Conservation (phyloP, 139 green algal genomes). For the Tetraselmis striata region DNA sequence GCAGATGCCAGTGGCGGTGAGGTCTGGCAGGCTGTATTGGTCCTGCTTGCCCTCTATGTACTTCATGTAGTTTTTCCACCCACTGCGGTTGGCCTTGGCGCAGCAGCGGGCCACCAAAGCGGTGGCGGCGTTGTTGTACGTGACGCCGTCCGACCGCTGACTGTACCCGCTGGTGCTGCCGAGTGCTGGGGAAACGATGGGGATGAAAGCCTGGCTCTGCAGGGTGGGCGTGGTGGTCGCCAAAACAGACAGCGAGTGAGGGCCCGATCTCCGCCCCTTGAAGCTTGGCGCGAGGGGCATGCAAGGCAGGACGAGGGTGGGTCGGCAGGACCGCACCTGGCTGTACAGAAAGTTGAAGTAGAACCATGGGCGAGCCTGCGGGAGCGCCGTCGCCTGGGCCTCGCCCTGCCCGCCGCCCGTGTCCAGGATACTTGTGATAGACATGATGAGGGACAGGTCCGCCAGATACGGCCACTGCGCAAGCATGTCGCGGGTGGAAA, state of each 20-base stretch:
- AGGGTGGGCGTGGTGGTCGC: no score
- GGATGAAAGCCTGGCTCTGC: neutral
- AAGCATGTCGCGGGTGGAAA: neutral
- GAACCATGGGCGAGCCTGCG: neutral
- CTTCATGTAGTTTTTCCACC: slow-evolving; percentile 1
- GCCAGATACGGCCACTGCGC: neutral
- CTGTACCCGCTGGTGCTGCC: neutral
- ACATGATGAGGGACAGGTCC: neutral
- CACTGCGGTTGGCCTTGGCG: neutral
- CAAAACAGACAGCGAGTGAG: no score
- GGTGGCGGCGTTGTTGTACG: neutral
- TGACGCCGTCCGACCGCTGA: neutral
- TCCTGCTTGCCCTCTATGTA: neutral
- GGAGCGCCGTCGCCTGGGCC: neutral
- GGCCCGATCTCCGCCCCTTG: no score
- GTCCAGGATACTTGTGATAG: neutral
- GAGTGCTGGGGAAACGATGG: neutral
- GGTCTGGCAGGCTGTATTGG: neutral
- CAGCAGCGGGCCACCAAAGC: neutral
- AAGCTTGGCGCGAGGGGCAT: no score
- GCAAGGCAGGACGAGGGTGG: no score
- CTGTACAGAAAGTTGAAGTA: neutral
- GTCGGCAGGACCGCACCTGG: neutral
- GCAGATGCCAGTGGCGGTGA: neutral
- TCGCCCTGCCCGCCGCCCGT: neutral